Percentiles rank a stretch among this genome's conserved stretches.
Conservation (phyloP, 106 monocot genomes). For the Dendrobium catenatum region DNA sequence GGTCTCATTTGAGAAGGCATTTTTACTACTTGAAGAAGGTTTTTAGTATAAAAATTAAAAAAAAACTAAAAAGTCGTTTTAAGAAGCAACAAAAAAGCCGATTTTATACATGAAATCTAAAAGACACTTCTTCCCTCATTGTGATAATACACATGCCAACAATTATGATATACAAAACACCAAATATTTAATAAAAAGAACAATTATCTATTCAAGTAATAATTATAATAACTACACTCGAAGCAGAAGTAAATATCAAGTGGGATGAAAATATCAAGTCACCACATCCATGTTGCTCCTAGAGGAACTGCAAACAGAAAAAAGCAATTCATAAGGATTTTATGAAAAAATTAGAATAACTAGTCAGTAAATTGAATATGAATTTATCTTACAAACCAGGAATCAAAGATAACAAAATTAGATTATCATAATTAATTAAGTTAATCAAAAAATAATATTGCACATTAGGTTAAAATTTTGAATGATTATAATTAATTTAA, state of each 20-base stretch:
- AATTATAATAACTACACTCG: constrained; percentile 77
- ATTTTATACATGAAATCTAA: background rate
- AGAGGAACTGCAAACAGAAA: constrained; percentile 57
- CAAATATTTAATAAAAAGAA: background rate
- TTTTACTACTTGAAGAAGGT: too few relatives aligned
- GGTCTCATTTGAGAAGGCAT: too few relatives aligned
- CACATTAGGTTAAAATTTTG: too few relatives aligned
- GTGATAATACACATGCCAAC: background rate
- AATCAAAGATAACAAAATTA: too few relatives aligned
- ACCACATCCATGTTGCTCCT: constrained; percentile 80
- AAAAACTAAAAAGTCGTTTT: too few relatives aligned
- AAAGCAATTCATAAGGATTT: background rate
- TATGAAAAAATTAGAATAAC: background rate
- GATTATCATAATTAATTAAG: too few relatives aligned
- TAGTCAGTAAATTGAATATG: background rate
- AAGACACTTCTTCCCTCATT: background rate
- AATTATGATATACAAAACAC: background rate
- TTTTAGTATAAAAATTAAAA: too few relatives aligned
- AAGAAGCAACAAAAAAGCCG: too few relatives aligned
- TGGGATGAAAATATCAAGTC: constrained; percentile 97
- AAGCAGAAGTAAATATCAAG: constrained; percentile 90
- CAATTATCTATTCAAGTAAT: constrained; percentile 70
- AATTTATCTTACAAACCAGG: background rate
- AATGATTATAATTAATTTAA: too few relatives aligned
- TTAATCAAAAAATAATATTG: too few relatives aligned